These are phyloP conservation scores for Blumeria graminis DNA, from an alignment of 2,329 filamentous ascomycete genomes.

Conservation along the genomic window DNA sequence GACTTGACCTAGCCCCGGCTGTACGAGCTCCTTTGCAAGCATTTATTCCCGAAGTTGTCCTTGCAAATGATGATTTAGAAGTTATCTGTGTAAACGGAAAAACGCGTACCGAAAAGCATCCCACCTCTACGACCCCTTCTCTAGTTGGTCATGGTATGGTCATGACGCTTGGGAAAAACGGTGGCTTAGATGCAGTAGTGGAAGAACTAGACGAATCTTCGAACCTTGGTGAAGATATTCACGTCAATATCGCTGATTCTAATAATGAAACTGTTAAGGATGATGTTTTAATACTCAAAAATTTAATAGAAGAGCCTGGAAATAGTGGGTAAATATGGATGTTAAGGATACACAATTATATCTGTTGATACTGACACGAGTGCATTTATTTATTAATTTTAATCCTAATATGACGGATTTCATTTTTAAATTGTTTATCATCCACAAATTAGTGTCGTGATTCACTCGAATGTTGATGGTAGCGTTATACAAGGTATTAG, in stretches of 20 bases:
- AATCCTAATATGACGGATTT: no score
- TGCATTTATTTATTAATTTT: no score
- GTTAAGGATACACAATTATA: no score
- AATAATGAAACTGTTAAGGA: no score
- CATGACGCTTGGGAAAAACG: not conserved
- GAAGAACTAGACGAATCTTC: not conserved
- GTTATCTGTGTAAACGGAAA: not conserved
- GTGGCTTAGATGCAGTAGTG: not conserved
- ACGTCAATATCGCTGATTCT: not conserved
- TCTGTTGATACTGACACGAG: no score
- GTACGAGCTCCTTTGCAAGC: not conserved
- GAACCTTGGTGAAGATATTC: not conserved
- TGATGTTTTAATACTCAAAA: no score
- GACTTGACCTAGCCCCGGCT: not conserved
- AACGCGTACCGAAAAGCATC: not conserved
- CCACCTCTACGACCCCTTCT: not conserved
- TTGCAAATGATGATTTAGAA: not conserved
- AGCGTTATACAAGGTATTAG: no score
- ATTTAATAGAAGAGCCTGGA: no score
- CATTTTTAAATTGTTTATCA: no score
- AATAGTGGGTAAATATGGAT: no score
- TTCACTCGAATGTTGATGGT: no score
- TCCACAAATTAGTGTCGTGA: no score
- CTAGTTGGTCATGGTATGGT: not conserved
- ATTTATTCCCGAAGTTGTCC: not conserved